Conservation (phyloP, 306 rosid genomes). For the Cucurbita pepo region DNA sequence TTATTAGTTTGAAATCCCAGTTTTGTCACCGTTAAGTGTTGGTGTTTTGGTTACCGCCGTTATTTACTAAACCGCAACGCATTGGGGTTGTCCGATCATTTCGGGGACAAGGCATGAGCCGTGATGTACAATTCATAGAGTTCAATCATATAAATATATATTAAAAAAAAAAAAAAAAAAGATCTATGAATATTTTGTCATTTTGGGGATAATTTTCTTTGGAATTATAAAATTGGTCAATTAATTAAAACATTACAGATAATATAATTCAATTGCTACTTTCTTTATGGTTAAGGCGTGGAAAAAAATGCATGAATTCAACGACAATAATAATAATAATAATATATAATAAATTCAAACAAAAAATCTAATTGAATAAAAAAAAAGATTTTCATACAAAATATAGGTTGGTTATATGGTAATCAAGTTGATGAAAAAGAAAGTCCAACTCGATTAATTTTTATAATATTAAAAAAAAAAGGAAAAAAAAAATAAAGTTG, state of each 20-base stretch:
- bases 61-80: not conserved
- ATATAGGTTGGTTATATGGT: too few relatives aligned
- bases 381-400: too few relatives aligned
- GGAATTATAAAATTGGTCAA: not conserved
- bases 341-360: not conserved
- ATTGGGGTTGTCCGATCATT: not conserved
- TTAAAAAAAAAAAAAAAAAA: not conserved
- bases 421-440: too few relatives aligned
- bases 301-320: not conserved
- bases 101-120: not conserved
- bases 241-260: not conserved
- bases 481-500: too few relatives aligned
- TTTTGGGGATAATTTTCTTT: not conserved
- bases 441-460: too few relatives aligned
- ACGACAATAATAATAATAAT: not conserved
- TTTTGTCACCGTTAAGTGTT: not conserved
- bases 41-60: not conserved
- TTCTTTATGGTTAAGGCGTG: not conserved
- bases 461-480: too few relatives aligned
- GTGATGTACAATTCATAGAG: not conserved
- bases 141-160: not conserved
- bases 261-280: not conserved
- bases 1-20: constrained; percentile 34
- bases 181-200: not conserved
- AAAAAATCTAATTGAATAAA: not conserved